phyloP scores from a whole-genome alignment of 257 asterid species.

The Datura wrightii region DNA sequence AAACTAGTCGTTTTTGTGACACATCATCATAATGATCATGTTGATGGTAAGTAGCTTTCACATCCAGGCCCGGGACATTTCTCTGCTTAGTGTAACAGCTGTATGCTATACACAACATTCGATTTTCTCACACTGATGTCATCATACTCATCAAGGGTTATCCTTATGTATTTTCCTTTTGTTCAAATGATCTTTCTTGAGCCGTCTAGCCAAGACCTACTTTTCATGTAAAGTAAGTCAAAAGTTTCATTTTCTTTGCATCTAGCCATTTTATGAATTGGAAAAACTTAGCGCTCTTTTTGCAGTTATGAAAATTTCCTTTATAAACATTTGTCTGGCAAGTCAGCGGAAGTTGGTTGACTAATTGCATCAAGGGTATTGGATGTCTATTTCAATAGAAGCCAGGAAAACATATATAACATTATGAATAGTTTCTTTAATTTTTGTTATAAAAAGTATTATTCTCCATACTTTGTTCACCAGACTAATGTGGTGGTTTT shows the following conservation, averaged over 20 bases:
- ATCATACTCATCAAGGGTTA: conserved; percentile 21
- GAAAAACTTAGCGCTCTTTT: not conserved
- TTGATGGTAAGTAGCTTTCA: conserved; percentile 69
- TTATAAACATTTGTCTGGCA: not conserved
- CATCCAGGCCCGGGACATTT: not conserved
- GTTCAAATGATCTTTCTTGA: not conserved
- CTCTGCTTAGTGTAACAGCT: conserved; percentile 14
- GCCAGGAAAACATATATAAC: not conserved
- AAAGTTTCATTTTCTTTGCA: not conserved
- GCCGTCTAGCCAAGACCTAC: not conserved
- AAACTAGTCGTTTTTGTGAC: conserved; percentile 82
- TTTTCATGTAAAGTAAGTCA: not conserved
- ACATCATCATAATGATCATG: conserved; percentile 95
- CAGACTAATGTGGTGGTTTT: conserved; percentile 6
- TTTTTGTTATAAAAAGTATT: not conserved
- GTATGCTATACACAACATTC: not conserved
- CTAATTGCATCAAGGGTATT: not conserved
- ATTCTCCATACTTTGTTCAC: not conserved
- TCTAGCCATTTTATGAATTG: not conserved
- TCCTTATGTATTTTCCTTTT: not conserved
- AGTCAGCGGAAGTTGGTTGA: not conserved
- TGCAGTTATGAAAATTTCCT: not conserved
- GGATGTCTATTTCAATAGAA: conserved; percentile 13
- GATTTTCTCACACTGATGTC: conserved; percentile 7
- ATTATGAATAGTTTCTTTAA: not conserved